Conservation (phyloP, 2,329 filamentous ascomycete species). For the Plenodomus lindquistii region DNA sequence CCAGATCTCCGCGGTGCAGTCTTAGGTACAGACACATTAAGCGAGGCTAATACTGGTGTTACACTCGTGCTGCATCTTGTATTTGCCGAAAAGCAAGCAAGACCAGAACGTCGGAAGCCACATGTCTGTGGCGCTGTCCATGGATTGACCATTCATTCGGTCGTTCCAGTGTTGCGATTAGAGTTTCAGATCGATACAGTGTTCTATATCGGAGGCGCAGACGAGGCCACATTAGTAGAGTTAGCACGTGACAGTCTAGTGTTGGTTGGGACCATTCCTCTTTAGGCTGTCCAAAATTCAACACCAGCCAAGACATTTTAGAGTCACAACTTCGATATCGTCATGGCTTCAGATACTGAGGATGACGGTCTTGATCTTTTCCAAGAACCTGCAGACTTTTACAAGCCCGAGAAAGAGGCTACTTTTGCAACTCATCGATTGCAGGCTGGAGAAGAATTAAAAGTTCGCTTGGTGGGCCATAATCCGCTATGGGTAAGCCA, state of each 20-base stretch:
- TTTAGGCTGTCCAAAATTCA: slow-evolving; percentile 21
- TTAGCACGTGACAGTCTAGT: background rate
- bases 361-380: slow-evolving; percentile 63
- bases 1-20: background rate
- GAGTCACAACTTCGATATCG: slow-evolving; percentile 14
- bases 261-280: slow-evolving; percentile 9
- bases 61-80: slow-evolving; percentile 8
- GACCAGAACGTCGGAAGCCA: background rate
- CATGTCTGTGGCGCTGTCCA: slow-evolving; percentile 5
- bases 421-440: slow-evolving; percentile 74
- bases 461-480: slow-evolving; percentile 79
- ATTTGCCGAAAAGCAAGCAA: background rate
- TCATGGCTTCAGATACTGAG: slow-evolving; percentile 37
- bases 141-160: slow-evolving; percentile 13
- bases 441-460: slow-evolving; percentile 66
- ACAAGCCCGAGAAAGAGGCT: slow-evolving; percentile 74
- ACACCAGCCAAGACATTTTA: slow-evolving; percentile 17
- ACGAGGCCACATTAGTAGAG: background rate
- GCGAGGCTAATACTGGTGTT: slow-evolving; percentile 1
- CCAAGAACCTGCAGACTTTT: slow-evolving; percentile 79
- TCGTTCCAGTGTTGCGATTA: background rate
- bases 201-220: background rate
- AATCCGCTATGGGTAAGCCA: slow-evolving; percentile 77
- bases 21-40: no score
- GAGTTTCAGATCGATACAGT: background rate